Evolutionary conservation across 179 eudicot species (phyloP).

Genomic region (Silene coronaria): DNA sequence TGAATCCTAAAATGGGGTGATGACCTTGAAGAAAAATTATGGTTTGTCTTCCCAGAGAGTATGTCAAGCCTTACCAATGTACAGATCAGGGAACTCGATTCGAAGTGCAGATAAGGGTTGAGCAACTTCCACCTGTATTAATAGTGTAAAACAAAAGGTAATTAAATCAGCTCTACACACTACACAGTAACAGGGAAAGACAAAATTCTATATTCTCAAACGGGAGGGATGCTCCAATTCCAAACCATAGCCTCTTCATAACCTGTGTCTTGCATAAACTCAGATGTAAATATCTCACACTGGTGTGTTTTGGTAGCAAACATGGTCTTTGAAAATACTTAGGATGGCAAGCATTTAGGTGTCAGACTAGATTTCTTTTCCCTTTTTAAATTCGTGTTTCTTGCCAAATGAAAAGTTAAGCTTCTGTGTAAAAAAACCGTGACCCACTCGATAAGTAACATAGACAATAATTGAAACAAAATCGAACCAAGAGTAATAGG

Average conservation of each 20-base stretch:
- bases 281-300: background rate
- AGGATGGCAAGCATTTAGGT: background rate
- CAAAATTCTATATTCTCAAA: no score
- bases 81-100: slow-evolving; percentile 39
- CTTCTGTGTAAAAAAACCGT: background rate
- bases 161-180: no score
- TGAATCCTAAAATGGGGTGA: background rate
- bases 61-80: slow-evolving; percentile 31
- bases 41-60: background rate
- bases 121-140: slow-evolving; percentile 38
- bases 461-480: background rate
- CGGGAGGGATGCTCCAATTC: no score
- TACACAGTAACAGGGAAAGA: no score
- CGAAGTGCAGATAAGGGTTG: slow-evolving; percentile 37
- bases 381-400: background rate
- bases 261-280: no score
- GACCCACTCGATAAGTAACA: background rate
- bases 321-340: background rate
- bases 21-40: background rate
- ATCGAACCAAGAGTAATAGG: slow-evolving; percentile 1
- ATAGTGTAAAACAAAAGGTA: background rate
- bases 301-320: background rate
- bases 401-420: background rate
- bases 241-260: no score
- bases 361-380: background rate